Base-by-base conservation (phyloP, 1,284 basidiomycete genomes). In the Ganoderma lucidum region DNA sequence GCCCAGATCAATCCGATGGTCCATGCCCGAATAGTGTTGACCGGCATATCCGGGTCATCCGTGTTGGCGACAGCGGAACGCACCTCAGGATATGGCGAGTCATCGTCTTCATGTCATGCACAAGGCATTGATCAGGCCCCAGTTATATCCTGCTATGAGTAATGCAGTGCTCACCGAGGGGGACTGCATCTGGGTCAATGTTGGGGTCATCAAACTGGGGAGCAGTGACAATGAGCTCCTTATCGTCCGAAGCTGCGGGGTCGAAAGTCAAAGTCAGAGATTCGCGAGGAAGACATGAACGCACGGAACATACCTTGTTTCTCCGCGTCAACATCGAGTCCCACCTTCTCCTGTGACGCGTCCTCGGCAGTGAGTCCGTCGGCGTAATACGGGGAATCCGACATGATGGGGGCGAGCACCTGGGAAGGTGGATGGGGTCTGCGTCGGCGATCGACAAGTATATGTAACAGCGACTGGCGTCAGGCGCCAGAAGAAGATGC, bases 21-120 rank as follows among this genome's bases (percentile, higher is more conserved):
- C 92, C 92, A 94, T 37, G 87, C 84, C 30, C 93, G 88, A 71
- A 93, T 75, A 3, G 87, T 93, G 44, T 83, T 84, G 3, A 81
- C 83, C 2, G 90, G 90, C 75, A 93, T 89, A 41, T 80, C 78
- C 10, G 85, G 84, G 76, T 93, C 90, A 74, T 94, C 92, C 2
- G 88, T 90, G 76, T 93, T 91, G 53, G 90, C 87, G 32, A 94
- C 93, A 44, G 91, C 91, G 30, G 91, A 91, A 39, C 93, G 88
- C 35, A 94, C 93, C 76, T 93, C 92, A 8, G 91, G 91, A 76
- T 94, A 94, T 0, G 87, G 88, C 0, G 87, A 89, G 70, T 89
- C 87, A 65, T 87, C 86, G 78, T 88, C 86, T 78, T 69, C 14
- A n/a, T n/a, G 45, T 28, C 23, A 53, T 53, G 12, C 12, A 15